A percentile compares a stretch with the other conserved stretches of the same genome.
Evolutionary conservation across 257 asterid species (phyloP).

Genomic region (Scutellaria minor): DNA sequence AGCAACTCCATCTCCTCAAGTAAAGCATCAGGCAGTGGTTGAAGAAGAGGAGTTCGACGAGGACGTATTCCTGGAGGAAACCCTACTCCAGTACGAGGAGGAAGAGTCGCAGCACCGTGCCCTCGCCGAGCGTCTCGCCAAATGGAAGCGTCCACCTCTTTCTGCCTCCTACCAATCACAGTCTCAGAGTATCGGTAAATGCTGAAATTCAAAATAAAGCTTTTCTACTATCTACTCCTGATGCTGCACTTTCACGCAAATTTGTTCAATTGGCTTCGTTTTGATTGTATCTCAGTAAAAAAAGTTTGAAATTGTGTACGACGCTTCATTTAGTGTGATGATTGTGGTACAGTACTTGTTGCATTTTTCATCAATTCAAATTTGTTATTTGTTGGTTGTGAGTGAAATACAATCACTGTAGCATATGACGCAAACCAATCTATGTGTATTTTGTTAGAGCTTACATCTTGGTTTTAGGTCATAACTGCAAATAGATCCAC

Average conservation of each 20-base stretch:
- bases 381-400: slow-evolving; percentile 1
- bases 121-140: slow-evolving; percentile 62
- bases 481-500: background rate
- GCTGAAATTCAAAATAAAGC: slow-evolving; percentile 23
- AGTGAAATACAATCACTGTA: slow-evolving; percentile 14
- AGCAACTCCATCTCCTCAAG: slow-evolving; percentile 56
- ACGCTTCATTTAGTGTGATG: slow-evolving; percentile 11
- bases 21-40: slow-evolving; percentile 60
- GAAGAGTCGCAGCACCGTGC: slow-evolving; percentile 65
- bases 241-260: slow-evolving; percentile 20
- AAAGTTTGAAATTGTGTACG: background rate
- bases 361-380: slow-evolving; percentile 23
- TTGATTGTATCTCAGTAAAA: background rate
- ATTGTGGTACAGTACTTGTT: background rate
- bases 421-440: slow-evolving; percentile 2
- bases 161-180: slow-evolving; percentile 53
- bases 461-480: slow-evolving; percentile 3
- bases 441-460: background rate
- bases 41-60: slow-evolving; percentile 92
- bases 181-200: slow-evolving; percentile 66
- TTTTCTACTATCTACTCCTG: background rate
- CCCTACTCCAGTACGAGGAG: slow-evolving; percentile 78
- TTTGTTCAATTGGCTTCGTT: background rate
- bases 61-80: slow-evolving; percentile 85
- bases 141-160: slow-evolving; percentile 82